These are phyloP conservation scores for Rosa persica DNA, from an alignment of 306 rosid species.

Conservation along the genomic window DNA sequence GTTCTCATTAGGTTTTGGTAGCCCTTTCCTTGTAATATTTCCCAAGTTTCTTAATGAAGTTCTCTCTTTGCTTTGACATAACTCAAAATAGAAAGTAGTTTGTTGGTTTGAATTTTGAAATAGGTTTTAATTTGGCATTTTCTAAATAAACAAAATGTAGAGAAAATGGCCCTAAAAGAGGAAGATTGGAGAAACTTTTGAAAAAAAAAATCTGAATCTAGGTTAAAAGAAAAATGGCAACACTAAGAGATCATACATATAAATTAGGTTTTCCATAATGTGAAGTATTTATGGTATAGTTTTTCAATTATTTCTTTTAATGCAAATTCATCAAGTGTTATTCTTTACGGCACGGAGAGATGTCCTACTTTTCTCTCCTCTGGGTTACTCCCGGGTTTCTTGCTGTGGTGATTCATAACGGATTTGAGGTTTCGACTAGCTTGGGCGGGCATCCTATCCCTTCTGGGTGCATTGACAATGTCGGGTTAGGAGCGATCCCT, in stretches of 20 bases:
- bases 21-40: neutral
- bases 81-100: neutral
- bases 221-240: neutral
- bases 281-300: neutral
- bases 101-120: too few relatives aligned
- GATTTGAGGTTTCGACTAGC: too few relatives aligned
- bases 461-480: too few relatives aligned
- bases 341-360: too few relatives aligned
- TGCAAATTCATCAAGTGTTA: neutral
- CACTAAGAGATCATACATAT: neutral
- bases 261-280: neutral
- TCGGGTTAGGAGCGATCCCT: too few relatives aligned
- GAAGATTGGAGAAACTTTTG: neutral
- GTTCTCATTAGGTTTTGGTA: neutral
- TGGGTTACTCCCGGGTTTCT: too few relatives aligned
- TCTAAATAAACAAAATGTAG: too few relatives aligned
- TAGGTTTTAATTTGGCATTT: too few relatives aligned
- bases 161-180: too few relatives aligned
- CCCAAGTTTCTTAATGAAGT: neutral
- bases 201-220: neutral
- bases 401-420: too few relatives aligned
- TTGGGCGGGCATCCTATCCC: too few relatives aligned
- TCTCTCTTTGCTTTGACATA: neutral
- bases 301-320: neutral
- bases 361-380: too few relatives aligned